Evolutionary conservation across 2,329 filamentous ascomycete genomes (phyloP).

Genomic region (Xylaria digitata): DNA sequence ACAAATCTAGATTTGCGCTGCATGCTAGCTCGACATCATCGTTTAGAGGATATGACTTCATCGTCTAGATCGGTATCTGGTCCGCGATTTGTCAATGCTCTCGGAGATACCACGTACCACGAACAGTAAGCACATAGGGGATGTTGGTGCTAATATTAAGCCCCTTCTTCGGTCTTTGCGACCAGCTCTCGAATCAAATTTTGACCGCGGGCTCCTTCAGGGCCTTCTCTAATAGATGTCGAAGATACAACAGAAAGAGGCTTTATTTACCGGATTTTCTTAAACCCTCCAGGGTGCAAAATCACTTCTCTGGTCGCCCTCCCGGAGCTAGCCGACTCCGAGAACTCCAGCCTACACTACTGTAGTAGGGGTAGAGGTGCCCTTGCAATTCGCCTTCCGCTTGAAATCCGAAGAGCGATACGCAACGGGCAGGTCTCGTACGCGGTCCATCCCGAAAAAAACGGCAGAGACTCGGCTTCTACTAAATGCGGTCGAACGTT

Average conservation of each 20-base stretch:
- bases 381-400: conserved; percentile 20
- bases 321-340: conserved; percentile 10
- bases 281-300: conserved; percentile 12
- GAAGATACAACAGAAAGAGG: background rate
- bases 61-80: conserved; percentile 13
- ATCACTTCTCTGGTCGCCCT: conserved; percentile 1
- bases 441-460: conserved; percentile 17
- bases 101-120: conserved; percentile 6
- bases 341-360: background rate
- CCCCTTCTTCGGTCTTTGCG: conserved; percentile 13
- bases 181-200: background rate
- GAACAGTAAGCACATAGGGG: conserved; percentile 32
- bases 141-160: conserved; percentile 8
- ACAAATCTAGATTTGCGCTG: conserved; percentile 26
- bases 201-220: no score
- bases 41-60: conserved; percentile 32
- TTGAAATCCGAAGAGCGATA: conserved; percentile 33
- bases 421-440: conserved; percentile 5
- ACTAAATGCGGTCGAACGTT: conserved; percentile 22
- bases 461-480: conserved; percentile 29
- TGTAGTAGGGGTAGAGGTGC: conserved; percentile 4
- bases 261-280: conserved; percentile 16
- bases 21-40: conserved; percentile 21
- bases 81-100: conserved; percentile 32
- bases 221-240: background rate